Evolutionary conservation across 164 flowering plant genomes (phyloP).

Genomic region (Tetracentron sinense): DNA sequence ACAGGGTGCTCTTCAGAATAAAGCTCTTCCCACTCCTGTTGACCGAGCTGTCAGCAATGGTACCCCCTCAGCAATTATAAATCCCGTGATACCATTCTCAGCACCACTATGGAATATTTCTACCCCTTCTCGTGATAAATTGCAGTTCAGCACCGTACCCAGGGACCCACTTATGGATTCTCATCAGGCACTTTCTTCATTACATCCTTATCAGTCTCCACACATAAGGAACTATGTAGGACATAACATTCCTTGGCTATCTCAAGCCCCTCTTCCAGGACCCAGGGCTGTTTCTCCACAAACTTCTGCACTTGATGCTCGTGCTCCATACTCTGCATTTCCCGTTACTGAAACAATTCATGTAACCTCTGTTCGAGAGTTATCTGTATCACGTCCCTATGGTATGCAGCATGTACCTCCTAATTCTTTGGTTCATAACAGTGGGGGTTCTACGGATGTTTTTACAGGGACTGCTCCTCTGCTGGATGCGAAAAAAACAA

Average conservation of each 20-base stretch:
- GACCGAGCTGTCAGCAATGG: slow-evolving; percentile 50
- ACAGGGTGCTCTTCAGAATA: slow-evolving; percentile 40
- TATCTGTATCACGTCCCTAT: slow-evolving; percentile 36
- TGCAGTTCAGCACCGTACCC: slow-evolving; percentile 37
- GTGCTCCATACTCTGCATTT: slow-evolving; percentile 39
- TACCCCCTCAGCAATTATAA: slow-evolving; percentile 33
- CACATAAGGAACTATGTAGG: slow-evolving; percentile 49
- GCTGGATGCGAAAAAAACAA: slow-evolving; percentile 32
- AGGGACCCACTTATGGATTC: slow-evolving; percentile 52
- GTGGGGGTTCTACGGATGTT: slow-evolving; percentile 29
- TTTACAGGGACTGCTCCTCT: slow-evolving; percentile 33
- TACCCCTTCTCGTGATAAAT: slow-evolving; percentile 46
- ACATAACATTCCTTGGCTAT: slow-evolving; percentile 53
- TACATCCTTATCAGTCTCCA: slow-evolving; percentile 69
- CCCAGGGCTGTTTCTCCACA: slow-evolving; percentile 71
- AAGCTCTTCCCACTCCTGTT: slow-evolving; percentile 38
- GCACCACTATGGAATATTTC: slow-evolving; percentile 85
- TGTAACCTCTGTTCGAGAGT: slow-evolving; percentile 52
- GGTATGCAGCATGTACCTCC: slow-evolving; percentile 31
- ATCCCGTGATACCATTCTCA: slow-evolving; percentile 54
- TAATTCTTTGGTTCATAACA: slow-evolving; percentile 30
- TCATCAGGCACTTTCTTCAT: slow-evolving; percentile 47
- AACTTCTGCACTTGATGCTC: slow-evolving; percentile 37
- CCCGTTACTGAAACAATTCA: slow-evolving; percentile 58
- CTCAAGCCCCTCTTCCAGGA: slow-evolving; percentile 55